Evolutionary conservation across 1,284 basidiomycete genomes (phyloP).

Genomic region (Vanrija sp.): DNA sequence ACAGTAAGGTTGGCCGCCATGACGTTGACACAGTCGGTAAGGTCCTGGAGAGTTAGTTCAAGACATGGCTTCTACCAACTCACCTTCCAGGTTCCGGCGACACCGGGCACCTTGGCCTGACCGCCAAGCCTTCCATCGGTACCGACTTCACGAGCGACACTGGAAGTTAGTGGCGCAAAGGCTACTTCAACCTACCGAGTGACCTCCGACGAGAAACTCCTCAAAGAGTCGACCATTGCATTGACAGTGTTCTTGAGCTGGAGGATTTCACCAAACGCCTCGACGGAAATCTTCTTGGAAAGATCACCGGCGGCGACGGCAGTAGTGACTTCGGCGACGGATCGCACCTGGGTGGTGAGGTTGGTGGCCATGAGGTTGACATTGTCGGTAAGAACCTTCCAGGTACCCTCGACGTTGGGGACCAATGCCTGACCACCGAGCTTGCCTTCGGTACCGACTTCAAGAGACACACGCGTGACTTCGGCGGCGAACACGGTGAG

Average conservation of each 20-base stretch:
- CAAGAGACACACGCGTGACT: conserved; percentile 78
- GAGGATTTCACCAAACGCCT: conserved; percentile 94
- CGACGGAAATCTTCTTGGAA: conserved; percentile 83
- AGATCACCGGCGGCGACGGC: conserved; percentile 92
- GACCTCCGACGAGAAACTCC: conserved; percentile 60
- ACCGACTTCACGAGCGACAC: conserved; percentile 83
- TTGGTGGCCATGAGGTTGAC: conserved; percentile 71
- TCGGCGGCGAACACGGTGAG: conserved; percentile 56
- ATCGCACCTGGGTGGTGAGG: conserved; percentile 92
- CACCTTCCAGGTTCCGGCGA: conserved; percentile 82
- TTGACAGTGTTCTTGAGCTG: conserved; percentile 64
- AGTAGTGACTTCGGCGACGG: conserved; percentile 96
- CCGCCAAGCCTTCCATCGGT: conserved; percentile 94
- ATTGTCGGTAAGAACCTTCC: conserved; percentile 92
- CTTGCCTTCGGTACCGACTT: conserved; percentile 93
- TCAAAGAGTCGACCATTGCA: conserved; percentile 47
- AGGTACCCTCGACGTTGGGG: conserved; percentile 82
- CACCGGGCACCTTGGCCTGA: conserved; percentile 79
- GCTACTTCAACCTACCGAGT: conserved; percentile 52
- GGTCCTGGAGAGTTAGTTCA: conserved; percentile 52
- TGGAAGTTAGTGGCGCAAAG: conserved; percentile 10
- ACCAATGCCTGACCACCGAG: conserved; percentile 90
- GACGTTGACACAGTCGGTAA: conserved; percentile 91
- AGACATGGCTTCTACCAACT: too few species aligned
- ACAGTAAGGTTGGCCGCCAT: conserved; percentile 65